A percentile compares a stretch with the other conserved stretches of the same genome.
phyloP scores from a whole-genome alignment of 257 asterid species.

The Jasminum sambac region DNA sequence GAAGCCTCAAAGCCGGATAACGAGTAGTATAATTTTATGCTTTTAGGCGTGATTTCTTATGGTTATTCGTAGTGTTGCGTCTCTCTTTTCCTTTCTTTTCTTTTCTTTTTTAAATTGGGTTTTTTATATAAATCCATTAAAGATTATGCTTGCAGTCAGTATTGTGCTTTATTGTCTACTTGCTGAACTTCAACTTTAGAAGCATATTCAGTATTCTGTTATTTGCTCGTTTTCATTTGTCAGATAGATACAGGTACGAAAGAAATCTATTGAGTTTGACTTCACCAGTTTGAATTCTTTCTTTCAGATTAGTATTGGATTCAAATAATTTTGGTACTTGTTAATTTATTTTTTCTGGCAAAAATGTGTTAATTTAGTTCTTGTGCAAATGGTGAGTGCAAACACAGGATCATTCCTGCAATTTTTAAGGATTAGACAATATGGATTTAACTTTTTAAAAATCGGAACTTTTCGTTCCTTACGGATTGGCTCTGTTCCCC shows the following conservation, averaged over 20 bases:
- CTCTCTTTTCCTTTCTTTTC: slow-evolving; percentile 9
- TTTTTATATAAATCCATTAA: too few relatives aligned
- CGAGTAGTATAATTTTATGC: slow-evolving; percentile 31
- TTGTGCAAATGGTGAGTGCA: background rate
- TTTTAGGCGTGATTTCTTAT: slow-evolving; percentile 32
- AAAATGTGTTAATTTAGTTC: background rate
- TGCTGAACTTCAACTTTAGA: slow-evolving; percentile 18
- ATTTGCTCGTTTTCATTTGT: slow-evolving; percentile 27
- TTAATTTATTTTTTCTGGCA: background rate
- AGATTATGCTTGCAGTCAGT: slow-evolving; percentile 29
- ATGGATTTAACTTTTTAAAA: too few relatives aligned
- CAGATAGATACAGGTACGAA: background rate
- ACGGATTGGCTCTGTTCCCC: too few relatives aligned
- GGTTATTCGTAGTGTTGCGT: slow-evolving; percentile 24
- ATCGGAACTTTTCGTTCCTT: too few relatives aligned
- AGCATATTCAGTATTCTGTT: slow-evolving; percentile 17
- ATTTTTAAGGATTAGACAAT: too few relatives aligned
- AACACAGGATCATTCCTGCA: too few relatives aligned
- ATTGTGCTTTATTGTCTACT: slow-evolving; percentile 23
- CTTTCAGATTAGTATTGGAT: background rate
- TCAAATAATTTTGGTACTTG: background rate
- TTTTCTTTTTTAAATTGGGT: too few relatives aligned
- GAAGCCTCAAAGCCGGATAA: slow-evolving; percentile 55
- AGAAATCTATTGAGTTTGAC: background rate
- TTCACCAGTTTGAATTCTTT: background rate